Conservation (phyloP, 495 filamentous ascomycete genomes). For the Penicillium maclennaniae region DNA sequence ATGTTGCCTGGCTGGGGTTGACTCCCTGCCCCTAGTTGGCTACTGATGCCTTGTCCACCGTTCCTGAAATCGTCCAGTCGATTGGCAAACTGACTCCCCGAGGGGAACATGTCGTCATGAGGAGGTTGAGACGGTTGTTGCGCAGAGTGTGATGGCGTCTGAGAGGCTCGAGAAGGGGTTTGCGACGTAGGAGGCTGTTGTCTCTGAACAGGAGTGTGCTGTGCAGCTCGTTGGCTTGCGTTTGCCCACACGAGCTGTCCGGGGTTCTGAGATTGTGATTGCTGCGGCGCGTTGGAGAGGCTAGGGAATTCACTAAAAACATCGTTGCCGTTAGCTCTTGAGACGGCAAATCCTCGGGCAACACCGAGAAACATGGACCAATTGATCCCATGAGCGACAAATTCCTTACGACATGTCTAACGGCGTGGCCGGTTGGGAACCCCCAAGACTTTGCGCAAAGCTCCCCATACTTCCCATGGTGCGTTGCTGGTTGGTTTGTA, state of each 20-base stretch:
- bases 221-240: slow-evolving; percentile 50
- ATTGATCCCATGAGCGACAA: neutral
- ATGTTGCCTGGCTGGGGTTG: slow-evolving; percentile 67
- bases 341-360: slow-evolving; percentile 1
- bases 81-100: slow-evolving; percentile 50
- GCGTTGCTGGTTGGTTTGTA: slow-evolving; percentile 58
- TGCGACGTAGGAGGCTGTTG: slow-evolving; percentile 54
- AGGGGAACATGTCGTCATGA: slow-evolving; percentile 53
- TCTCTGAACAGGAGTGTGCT: slow-evolving; percentile 63
- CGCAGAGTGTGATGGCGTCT: slow-evolving; percentile 49
- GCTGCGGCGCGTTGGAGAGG: slow-evolving; percentile 66
- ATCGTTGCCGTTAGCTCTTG: slow-evolving; percentile 15
- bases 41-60: slow-evolving; percentile 57
- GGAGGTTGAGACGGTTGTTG: slow-evolving; percentile 59
- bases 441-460: slow-evolving; percentile 79
- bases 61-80: slow-evolving; percentile 56
- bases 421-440: slow-evolving; percentile 69
- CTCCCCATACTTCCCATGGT: slow-evolving; percentile 59
- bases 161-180: slow-evolving; percentile 44
- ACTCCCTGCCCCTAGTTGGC: slow-evolving; percentile 47
- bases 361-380: slow-evolving; percentile 1
- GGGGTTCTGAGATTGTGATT: slow-evolving; percentile 55
- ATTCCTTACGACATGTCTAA: slow-evolving; percentile 76
- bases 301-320: slow-evolving; percentile 74
- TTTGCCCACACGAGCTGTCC: slow-evolving; percentile 67